A percentile compares a stretch with the other conserved stretches of the same genome.
phyloP scores from a whole-genome alignment of 331 rosid genomes.

The Ulmus americana region DNA sequence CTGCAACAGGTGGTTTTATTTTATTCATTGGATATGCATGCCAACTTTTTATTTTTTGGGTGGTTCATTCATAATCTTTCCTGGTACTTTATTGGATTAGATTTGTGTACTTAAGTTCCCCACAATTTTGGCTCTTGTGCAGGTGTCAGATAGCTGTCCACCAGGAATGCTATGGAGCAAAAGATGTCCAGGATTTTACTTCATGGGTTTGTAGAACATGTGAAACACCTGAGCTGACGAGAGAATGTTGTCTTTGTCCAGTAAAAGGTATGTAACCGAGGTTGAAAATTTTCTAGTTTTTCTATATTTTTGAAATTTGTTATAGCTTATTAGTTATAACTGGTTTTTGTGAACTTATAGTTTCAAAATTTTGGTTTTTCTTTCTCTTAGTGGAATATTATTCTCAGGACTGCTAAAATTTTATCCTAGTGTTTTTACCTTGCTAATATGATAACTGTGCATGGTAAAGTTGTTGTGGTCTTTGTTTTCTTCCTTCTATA shows the following conservation, averaged over 20 bases:
- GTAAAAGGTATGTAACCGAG: slow-evolving; percentile 56
- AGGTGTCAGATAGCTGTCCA: slow-evolving; percentile 98
- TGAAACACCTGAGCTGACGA: slow-evolving; percentile 74
- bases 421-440: neutral
- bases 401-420: neutral
- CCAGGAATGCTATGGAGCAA: slow-evolving; percentile 98
- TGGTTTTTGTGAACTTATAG: neutral
- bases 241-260: slow-evolving; percentile 98
- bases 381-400: neutral
- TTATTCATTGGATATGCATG: slow-evolving; percentile 17
- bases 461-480: neutral
- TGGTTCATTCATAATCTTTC: slow-evolving; percentile 7
- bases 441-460: neutral
- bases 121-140: slow-evolving; percentile 15
- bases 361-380: neutral
- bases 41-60: slow-evolving; percentile 6
- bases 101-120: slow-evolving; percentile 7
- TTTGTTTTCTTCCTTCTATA: neutral
- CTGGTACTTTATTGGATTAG: slow-evolving; percentile 1
- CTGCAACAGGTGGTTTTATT: slow-evolving; percentile 68
- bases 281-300: slow-evolving; percentile 19
- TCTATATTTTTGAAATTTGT: slow-evolving; percentile 9
- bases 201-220: slow-evolving; percentile 99
- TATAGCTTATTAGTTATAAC: neutral
- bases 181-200: slow-evolving; percentile 72